Evolutionary conservation across 2,329 filamentous ascomycete genomes (phyloP), one percentile per base, ranked within the genome.

Genomic region (Aspergillus sp.): DNA sequence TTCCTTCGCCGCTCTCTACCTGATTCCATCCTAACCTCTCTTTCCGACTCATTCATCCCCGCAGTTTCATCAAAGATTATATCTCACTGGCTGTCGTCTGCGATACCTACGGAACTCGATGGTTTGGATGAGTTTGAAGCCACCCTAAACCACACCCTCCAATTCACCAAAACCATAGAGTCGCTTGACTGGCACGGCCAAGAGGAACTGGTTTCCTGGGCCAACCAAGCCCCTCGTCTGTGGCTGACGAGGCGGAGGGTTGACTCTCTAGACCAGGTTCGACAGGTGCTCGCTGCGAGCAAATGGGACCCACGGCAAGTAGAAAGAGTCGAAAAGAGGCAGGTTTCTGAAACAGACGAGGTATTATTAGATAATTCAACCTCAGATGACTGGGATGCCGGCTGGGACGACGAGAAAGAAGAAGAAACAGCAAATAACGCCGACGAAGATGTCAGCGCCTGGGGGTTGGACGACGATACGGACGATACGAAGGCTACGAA

Each of bases 231-330:
- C 1, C 90, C 92, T 0, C 86, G 86, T 57, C 87, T 91, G 24
- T 99, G 95, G 95, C 82, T 98, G 13, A 85, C 85, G 2, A 93
- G 91, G 70, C 89, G 92, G 63, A 86, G 90, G 67, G 92, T 96
- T 67, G 86, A 83, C 34, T 87, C 91, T 0, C 81, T 99, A 22
- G 88, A 93, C 60, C 82, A 84, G 34, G 86, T 96, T 12, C 86
- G 95, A 22, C 83, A 77, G 19, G 83, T 88, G 46, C 81, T 97
- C 2, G 82, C 86, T 3, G 77, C 79, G 51, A 90, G 89, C 8
- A 82, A 93, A 40, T 87, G 87, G 8, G 75, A 80, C 24, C 82
- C 87, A 13, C 89, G 85, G 64, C 80, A 83, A 46, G 92, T 96
- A 1, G 92, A 97, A 72, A 86, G 89, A 66, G 81, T 96, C 1